Evolutionary conservation across 495 filamentous ascomycete genomes (phyloP).

Genomic region (Penicillium angulare): DNA sequence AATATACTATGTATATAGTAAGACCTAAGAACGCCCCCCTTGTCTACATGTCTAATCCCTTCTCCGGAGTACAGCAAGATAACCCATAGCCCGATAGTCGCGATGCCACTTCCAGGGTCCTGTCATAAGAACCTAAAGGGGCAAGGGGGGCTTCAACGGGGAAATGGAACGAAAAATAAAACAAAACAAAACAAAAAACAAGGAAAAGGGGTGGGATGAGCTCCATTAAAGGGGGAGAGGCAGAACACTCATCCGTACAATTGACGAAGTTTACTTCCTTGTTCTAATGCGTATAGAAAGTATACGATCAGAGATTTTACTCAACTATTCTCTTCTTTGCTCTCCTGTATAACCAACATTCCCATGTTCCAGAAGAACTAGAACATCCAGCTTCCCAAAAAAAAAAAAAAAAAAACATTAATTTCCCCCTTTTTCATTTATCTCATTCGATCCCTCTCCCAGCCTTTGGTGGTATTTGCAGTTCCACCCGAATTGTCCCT

Average conservation of each 20-base stretch:
- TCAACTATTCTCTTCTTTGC: no score
- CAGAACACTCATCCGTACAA: slow-evolving; percentile 15
- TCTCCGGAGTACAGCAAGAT: neutral
- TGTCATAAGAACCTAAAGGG: neutral
- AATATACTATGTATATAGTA: no score
- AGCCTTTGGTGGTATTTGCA: slow-evolving; percentile 1
- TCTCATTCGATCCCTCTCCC: no score
- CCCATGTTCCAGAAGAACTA: slow-evolving; percentile 21
- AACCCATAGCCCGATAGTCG: neutral
- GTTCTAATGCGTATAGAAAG: neutral
- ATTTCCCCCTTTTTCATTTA: slow-evolving; percentile 3
- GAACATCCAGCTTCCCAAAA: no score
- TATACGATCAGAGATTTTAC: neutral
- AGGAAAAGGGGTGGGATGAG: neutral
- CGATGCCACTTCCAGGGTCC: neutral
- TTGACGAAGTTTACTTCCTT: no score
- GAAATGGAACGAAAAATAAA: neutral
- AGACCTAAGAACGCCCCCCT: no score
- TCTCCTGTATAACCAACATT: no score
- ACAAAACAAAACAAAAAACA: neutral
- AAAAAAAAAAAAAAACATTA: neutral
- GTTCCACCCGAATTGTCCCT: slow-evolving; percentile 6
- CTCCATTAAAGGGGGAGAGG: slow-evolving; percentile 2
- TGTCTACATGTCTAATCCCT: no score
- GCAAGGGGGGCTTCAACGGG: neutral